Evolutionary conservation across 345 rosid genomes (phyloP).

Genomic region (Raphanus sativus): DNA sequence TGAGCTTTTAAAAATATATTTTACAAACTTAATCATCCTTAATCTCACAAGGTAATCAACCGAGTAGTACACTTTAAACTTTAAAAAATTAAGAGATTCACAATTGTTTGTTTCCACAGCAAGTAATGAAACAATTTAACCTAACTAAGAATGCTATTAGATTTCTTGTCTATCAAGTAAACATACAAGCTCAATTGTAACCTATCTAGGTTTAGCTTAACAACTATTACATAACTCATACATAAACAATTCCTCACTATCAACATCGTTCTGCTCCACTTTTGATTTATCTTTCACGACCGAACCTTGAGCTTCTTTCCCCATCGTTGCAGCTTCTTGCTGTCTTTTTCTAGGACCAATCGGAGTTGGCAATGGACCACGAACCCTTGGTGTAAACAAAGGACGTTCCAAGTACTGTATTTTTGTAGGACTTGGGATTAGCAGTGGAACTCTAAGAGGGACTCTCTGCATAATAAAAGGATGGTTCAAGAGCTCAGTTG

Average conservation of each 20-base stretch:
- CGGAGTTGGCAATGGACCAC: slow-evolving; percentile 6
- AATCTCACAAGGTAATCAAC: not conserved
- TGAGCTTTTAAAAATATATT: not conserved
- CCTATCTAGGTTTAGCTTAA: not conserved
- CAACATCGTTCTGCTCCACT: not conserved
- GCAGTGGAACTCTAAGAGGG: not conserved
- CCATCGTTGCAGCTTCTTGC: not conserved
- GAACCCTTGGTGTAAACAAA: not conserved
- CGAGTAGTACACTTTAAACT: not conserved
- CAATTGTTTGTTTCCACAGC: not conserved
- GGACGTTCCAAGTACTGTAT: not conserved
- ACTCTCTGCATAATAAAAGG: slow-evolving; percentile 1
- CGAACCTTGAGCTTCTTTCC: not conserved
- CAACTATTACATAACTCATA: not conserved
- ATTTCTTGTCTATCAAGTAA: not conserved
- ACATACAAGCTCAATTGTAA: not conserved
- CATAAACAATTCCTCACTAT: not conserved
- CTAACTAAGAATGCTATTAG: not conserved
- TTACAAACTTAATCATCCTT: not conserved
- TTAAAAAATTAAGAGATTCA: not conserved
- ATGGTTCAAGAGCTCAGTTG: slow-evolving; percentile 19
- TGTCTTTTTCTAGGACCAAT: not conserved
- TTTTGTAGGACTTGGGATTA: not conserved
- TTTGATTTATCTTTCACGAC: not conserved
- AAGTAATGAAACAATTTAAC: not conserved